Base-by-base conservation (phyloP, 768 basidiomycete genomes). In the Omphalotus guepiniiformis region DNA sequence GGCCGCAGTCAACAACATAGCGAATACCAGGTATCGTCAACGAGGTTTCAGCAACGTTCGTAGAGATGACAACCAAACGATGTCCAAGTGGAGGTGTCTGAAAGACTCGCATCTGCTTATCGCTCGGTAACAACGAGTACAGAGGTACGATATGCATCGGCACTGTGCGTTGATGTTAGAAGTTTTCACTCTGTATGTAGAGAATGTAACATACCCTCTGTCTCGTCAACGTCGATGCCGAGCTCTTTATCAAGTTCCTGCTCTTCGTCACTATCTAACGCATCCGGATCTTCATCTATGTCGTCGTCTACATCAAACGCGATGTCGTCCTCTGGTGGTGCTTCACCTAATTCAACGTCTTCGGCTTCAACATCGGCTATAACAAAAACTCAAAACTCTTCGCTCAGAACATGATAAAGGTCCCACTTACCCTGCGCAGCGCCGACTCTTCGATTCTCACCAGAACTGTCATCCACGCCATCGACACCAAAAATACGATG, bases 11-110 rank as follows among this genome's bases (percentile, higher is more conserved):
- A 23, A 99, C 82, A n/a, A 99, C 95, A 65, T 99, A 99, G 13
- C 90, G 87, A 57, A 99, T 94, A 5, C 89, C 90, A 21, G 95
- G 95, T 50, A 99, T 99, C 0, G 95, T 98, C 26, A 98, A 71
- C 6, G 95, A 96, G 0, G 95, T 98, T 63, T 98, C 95, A 1
- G 95, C 95, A 22, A 97, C 87, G 61, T 98, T 97, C 1, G 95
- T 98, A 2, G 95, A 82, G 4, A 99, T 85, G 13, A 98, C 92
- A 12, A 98, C 93, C 3, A 99, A 75, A 28, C 96, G 88, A 50
- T 74, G 69, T 4, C 85, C 88, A 4, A 72, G 65, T 3, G 96
- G 96, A 11, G 94, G 92, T 1, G 84, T 72, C 50, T 83, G 70
- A 61, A 99, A 99, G 2, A 97, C 94, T 16, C 75, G 76, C 88